Conservation (phyloP, 1,139 yeast species). For the Geotrichum reessii region DNA sequence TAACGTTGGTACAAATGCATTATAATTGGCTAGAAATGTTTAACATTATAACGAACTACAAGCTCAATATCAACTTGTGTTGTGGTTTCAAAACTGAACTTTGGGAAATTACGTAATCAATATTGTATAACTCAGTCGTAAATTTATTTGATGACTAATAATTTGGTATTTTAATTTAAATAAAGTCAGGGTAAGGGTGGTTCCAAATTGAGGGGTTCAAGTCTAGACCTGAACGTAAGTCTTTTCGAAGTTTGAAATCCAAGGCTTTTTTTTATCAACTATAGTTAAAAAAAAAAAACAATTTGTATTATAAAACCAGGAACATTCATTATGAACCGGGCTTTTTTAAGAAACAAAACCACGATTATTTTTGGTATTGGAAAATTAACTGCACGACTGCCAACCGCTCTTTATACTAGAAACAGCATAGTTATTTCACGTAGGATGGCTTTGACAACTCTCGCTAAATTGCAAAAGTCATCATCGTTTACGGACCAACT, state of each 20-base stretch:
- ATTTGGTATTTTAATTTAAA: too few relatives aligned
- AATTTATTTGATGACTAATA: too few relatives aligned
- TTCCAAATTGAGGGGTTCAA: not conserved
- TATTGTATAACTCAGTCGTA: too few relatives aligned
- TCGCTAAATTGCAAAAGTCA: slow-evolving; percentile 34
- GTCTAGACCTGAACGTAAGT: not conserved
- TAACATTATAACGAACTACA: too few relatives aligned
- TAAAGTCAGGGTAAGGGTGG: not conserved
- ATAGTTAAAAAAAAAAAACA: too few relatives aligned
- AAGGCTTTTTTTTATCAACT: not conserved
- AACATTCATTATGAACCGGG: not conserved
- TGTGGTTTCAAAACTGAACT: too few relatives aligned
- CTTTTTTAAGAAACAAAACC: not conserved
- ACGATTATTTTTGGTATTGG: not conserved
- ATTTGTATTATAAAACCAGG: not conserved
- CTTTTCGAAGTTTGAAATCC: not conserved
- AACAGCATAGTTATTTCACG: not conserved
- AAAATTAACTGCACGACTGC: not conserved
- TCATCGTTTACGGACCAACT: slow-evolving; percentile 48
- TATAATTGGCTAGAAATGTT: too few relatives aligned
- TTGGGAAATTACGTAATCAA: too few relatives aligned
- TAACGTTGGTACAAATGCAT: too few relatives aligned
- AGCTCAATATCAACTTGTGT: too few relatives aligned
- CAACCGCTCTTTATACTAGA: not conserved
- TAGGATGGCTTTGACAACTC: slow-evolving; percentile 18